Evolutionary conservation across 225 moss, liverwort and hornwort species (phyloP).

Genomic region (Polytrichum formosum): DNA sequence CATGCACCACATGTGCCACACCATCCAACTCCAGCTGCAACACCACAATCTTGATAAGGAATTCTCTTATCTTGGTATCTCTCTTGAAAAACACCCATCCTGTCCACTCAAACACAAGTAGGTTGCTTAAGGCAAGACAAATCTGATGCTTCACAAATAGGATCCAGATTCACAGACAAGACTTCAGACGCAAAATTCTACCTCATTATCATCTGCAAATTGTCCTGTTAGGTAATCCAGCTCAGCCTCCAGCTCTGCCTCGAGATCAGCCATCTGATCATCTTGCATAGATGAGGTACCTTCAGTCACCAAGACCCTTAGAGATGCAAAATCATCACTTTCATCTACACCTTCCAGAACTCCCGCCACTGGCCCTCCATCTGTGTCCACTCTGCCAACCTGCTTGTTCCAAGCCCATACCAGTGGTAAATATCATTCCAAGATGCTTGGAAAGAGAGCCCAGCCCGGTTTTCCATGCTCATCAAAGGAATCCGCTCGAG

Average conservation of each 20-base stretch:
- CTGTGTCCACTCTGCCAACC: background rate
- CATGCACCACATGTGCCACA: constrained; percentile 44
- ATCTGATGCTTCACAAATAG: background rate
- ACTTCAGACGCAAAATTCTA: background rate
- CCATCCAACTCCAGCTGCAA: constrained; percentile 58
- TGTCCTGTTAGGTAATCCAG: constrained; percentile 46
- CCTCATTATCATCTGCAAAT: constrained; percentile 44
- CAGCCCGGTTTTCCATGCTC: too few species aligned
- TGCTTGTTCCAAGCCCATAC: background rate
- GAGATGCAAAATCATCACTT: constrained; percentile 2
- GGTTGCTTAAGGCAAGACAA: too few species aligned
- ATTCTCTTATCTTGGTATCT: background rate
- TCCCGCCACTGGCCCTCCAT: background rate
- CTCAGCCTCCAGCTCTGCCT: constrained; percentile 62
- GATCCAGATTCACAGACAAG: background rate
- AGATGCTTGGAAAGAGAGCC: too few species aligned
- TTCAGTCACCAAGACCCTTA: constrained; percentile 1
- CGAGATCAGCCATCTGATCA: constrained; percentile 64
- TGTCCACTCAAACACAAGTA: too few species aligned
- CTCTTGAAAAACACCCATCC: background rate
- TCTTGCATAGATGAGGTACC: constrained; percentile 2
- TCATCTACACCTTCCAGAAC: background rate
- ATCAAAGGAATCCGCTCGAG: too few species aligned
- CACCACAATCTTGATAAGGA: background rate
- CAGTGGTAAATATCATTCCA: too few species aligned